A percentile compares a stretch with the other conserved stretches of the same genome.
These are phyloP conservation scores for Dittrichia graveolens DNA, from an alignment of 129 eudicot species.

Conservation along the genomic window DNA sequence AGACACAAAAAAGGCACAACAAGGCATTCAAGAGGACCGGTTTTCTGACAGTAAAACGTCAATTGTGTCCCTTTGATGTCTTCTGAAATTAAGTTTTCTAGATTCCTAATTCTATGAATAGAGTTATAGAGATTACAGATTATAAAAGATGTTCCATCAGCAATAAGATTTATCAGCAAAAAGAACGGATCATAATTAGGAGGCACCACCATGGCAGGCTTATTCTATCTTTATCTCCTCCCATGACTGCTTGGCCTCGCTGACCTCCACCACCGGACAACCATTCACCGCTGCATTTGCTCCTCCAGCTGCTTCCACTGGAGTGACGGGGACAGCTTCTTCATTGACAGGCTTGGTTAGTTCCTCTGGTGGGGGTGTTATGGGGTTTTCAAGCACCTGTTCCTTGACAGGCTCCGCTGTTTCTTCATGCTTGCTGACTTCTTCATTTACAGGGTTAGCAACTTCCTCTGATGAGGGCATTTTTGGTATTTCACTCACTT, in stretches of 20 bases:
- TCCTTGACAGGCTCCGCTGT: constrained; percentile 29
- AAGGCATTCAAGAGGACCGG: constrained; percentile 12
- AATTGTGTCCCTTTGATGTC: constrained; percentile 20
- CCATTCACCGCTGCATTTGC: constrained; percentile 46
- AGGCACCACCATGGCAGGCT: constrained; percentile 29
- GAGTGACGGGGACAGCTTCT: constrained; percentile 30
- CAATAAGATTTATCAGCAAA: constrained; percentile 34
- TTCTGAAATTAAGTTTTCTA: constrained; percentile 29
- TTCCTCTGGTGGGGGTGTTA: constrained; percentile 36
- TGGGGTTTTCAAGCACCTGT: constrained; percentile 29
- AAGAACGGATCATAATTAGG: constrained; percentile 13
- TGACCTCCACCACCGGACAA: constrained; percentile 19
- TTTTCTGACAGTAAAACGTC: constrained; percentile 23
- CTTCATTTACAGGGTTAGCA: constrained; percentile 25
- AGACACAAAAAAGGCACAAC: constrained; percentile 33
- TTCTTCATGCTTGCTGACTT: constrained; percentile 17
- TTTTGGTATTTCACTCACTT: constrained; percentile 19
- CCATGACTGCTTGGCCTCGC: constrained; percentile 41
- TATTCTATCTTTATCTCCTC: constrained; percentile 42
- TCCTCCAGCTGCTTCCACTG: constrained; percentile 20
- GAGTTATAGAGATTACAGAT: constrained; percentile 38
- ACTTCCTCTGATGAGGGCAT: constrained; percentile 28
- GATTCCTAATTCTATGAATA: constrained; percentile 43
- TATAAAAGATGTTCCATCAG: constrained; percentile 29
- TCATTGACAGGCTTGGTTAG: constrained; percentile 28